Evolutionary conservation across 2,329 filamentous ascomycete genomes (phyloP), one percentile per base, ranked within the genome.

Genomic region (Plenodomus lindquistii): DNA sequence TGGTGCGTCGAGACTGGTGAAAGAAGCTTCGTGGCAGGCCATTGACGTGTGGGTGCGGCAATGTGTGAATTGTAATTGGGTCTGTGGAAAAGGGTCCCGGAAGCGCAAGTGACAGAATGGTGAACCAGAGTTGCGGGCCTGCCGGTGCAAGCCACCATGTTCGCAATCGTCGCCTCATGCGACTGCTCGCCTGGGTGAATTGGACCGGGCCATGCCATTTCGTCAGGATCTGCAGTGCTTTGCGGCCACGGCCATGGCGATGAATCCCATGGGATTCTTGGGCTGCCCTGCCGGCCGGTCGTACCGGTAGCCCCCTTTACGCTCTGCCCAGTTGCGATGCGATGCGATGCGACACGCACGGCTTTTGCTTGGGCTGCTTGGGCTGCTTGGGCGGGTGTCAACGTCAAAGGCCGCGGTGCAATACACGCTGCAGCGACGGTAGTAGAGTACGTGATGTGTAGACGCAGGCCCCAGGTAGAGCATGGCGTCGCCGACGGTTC

Each of bases 71-170:
- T 39, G 50, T 56, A 55, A 55, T 50, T 47, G 46, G 40, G 43
- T 48, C 43, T 31, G 42, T 59, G 62, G 58, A 57, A 44, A 44
- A 60, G 44, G 54, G 56, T 52, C 58, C 55, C 63, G 59, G 59
- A 58, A 55, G 57, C 55, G 52, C 59, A 51, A 69, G 57, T 70
- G 63, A 64, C 67, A 65, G 57, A 54, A 50, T 57, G 46, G 56
- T 49, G 62, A 55, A 60, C 66, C 63, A 60, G 40, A 50, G 38
- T 45, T 45, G 60, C 52, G 62, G 66, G 64, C 58, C 62, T 68
- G 63, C 62, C 64, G 64, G 50, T 64, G 50, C 47, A 54, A 65
- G 64, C 65, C 66, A 70, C 60, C 65, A 44, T 40, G 19, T 60
- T 61, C 59, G 60, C 62, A 59, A 60, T 63, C 48, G 50, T 52